Evolutionary conservation across 1,284 basidiomycete species (phyloP).

Genomic region (Ganoderma lingzhi): DNA sequence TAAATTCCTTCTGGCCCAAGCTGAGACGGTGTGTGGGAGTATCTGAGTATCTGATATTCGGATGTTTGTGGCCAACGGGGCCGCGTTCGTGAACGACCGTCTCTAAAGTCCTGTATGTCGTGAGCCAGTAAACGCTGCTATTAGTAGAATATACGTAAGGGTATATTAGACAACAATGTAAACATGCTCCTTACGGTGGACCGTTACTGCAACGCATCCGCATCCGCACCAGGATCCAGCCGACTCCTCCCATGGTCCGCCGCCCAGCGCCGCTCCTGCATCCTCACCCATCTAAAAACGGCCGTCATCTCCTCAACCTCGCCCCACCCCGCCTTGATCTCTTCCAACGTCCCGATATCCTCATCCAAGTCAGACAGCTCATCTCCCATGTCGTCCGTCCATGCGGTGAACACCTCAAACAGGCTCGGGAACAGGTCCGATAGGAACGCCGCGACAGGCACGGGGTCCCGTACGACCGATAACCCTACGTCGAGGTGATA

Average conservation of each 20-base stretch:
- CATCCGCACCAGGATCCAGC: too few species aligned
- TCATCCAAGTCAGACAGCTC: neutral
- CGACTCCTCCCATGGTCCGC: neutral
- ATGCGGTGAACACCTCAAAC: neutral
- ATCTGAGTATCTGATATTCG: too few species aligned
- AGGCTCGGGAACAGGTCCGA: slow-evolving; percentile 8
- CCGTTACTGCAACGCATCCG: too few species aligned
- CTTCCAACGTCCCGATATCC: neutral
- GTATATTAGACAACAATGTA: too few species aligned
- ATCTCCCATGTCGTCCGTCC: neutral
- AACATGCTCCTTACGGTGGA: too few species aligned
- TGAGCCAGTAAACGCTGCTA: too few species aligned
- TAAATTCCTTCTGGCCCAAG: too few species aligned
- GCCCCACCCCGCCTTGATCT: neutral
- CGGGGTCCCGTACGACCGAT: neutral
- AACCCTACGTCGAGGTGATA: slow-evolving; percentile 6
- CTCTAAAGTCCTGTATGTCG: too few species aligned
- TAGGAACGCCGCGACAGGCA: neutral
- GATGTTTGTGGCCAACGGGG: too few species aligned
- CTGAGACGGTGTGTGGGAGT: too few species aligned
- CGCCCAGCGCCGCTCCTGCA: neutral
- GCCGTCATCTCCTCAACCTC: neutral
- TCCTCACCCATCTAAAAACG: neutral
- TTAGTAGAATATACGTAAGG: too few species aligned
- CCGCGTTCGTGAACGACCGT: too few species aligned